Evolutionary conservation across 805 yeast species (phyloP).

Genomic region (Suhomyces sp.): DNA sequence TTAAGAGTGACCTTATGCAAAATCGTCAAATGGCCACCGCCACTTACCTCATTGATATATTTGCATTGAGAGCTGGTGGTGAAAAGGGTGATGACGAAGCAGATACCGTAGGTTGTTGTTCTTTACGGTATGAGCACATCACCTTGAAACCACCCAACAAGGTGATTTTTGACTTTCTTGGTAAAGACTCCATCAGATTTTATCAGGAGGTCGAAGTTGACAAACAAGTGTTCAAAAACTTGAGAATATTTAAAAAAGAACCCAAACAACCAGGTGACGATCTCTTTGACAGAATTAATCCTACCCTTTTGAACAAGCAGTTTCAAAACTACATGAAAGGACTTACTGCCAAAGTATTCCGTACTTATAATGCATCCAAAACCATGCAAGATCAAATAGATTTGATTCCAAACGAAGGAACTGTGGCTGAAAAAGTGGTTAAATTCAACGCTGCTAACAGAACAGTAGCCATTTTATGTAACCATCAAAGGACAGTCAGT

Average conservation of each 20-base stretch:
- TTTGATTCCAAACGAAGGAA: slow-evolving; percentile 78
- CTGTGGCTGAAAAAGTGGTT: slow-evolving; percentile 82
- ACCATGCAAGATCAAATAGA: slow-evolving; percentile 96
- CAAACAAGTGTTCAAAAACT: slow-evolving; percentile 84
- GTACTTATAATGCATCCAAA: slow-evolving; percentile 94
- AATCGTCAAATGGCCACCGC: slow-evolving; percentile 93
- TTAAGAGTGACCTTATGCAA: slow-evolving; percentile 74
- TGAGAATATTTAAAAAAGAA: slow-evolving; percentile 78
- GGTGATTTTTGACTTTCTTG: slow-evolving; percentile 87
- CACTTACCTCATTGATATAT: slow-evolving; percentile 84
- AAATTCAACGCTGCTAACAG: slow-evolving; percentile 92
- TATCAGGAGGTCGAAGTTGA: slow-evolving; percentile 93
- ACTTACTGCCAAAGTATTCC: slow-evolving; percentile 92
- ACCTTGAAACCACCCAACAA: slow-evolving; percentile 80
- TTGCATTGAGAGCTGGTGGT: slow-evolving; percentile 97
- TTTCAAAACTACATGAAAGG: slow-evolving; percentile 90
- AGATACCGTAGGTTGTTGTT: slow-evolving; percentile 97
- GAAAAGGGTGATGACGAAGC: slow-evolving; percentile 97
- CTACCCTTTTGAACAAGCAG: slow-evolving; percentile 76
- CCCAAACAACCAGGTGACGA: slow-evolving; percentile 94
- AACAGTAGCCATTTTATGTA: slow-evolving; percentile 92
- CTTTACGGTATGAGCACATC: slow-evolving; percentile 85
- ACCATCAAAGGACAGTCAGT: slow-evolving; percentile 91
- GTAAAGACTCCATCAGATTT: slow-evolving; percentile 91
- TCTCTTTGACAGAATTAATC: slow-evolving; percentile 86